Evolutionary conservation across 345 rosid species (phyloP), one percentile per base, ranked within the genome.

Genomic region (Jatropha curcas): DNA sequence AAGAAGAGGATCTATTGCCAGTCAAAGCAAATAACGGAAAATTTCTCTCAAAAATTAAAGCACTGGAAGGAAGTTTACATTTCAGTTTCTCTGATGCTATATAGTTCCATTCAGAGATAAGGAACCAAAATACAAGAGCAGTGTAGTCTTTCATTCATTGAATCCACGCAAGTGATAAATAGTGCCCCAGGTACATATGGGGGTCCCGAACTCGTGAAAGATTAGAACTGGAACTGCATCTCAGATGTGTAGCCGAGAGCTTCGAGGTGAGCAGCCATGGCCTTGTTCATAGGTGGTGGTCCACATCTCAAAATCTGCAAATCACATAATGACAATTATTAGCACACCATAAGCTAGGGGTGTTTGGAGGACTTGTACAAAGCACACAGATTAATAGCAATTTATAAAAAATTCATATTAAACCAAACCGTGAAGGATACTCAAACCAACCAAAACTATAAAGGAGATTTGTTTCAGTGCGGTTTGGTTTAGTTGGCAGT

Each of bases 181-280:
- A 35, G 35, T 56, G 12, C 8, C 5, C 43, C 37, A 19, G 43
- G 27, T 41, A 14, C 13, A 51, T 22, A 17, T n/a, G n/a, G 4
- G 37, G 59, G 75, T n/a, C 60, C 43, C 45, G 34, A 69, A 31
- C 37, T 45, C 57, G 63, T 63, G 5, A 33, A 58, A 25, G 45
- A 70, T 92, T 80, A 95, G 89, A 95, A 95, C 82, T 95, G 96
- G 89, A 95, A 95, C 79, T 80, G 91, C 98, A 93, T 96, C 70
- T 88, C 97, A n/a, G 93, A 72, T 11, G 88, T 14, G 72, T 95
- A 96, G 20, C 80, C 96, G 28, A 96, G 87, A 71, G 85, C 88
- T 1, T 96, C 98, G 52, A 96, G 88, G 80, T 93, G 93, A 51
- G 81, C 91, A 30, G 89, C 93, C n/a, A 48, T 48, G 22, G 53